These are phyloP conservation scores for Kwoniella sp. DNA, from an alignment of 768 basidiomycete species.

Conservation along the genomic window DNA sequence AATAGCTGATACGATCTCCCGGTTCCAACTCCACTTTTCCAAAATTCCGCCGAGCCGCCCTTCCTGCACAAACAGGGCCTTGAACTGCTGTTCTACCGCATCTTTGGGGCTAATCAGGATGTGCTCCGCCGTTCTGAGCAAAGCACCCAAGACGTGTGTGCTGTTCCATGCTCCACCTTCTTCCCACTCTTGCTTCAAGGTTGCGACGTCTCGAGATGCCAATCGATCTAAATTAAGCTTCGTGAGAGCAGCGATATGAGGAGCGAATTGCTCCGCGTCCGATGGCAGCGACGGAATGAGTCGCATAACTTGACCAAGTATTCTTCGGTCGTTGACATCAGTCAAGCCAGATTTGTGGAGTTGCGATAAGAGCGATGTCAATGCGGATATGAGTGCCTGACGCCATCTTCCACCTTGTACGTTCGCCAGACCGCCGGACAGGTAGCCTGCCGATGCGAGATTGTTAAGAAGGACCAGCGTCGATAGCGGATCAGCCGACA, in stretches of 20 bases:
- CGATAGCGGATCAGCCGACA: constrained; percentile 34
- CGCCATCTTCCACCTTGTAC: constrained; percentile 55
- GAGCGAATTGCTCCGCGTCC: constrained; percentile 22
- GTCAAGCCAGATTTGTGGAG: neutral
- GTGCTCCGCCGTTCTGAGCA: constrained; percentile 20
- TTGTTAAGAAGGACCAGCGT: constrained; percentile 50
- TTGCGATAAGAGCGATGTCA: constrained; percentile 11
- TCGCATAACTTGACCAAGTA: constrained; percentile 28
- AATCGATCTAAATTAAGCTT: neutral
- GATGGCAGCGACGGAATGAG: constrained; percentile 32
- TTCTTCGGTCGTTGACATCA: constrained; percentile 18
- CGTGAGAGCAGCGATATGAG: constrained; percentile 19
- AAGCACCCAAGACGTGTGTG: constrained; percentile 25
- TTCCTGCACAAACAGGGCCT: constrained; percentile 1
- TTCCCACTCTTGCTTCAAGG: constrained; percentile 22
- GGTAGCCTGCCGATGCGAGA: constrained; percentile 49
- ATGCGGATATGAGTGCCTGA: constrained; percentile 27
- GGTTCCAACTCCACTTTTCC: constrained; percentile 39
- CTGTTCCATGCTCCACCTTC: constrained; percentile 35
- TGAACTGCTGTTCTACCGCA: constrained; percentile 7
- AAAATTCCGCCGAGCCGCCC: constrained; percentile 15
- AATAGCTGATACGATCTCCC: constrained; percentile 34
- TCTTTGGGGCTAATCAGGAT: constrained; percentile 4
- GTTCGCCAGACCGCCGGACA: constrained; percentile 47
- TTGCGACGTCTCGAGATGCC: neutral